phyloP scores from a whole-genome alignment of 1,284 basidiomycete genomes.

The Melanopsichium pennsylvanicum region DNA sequence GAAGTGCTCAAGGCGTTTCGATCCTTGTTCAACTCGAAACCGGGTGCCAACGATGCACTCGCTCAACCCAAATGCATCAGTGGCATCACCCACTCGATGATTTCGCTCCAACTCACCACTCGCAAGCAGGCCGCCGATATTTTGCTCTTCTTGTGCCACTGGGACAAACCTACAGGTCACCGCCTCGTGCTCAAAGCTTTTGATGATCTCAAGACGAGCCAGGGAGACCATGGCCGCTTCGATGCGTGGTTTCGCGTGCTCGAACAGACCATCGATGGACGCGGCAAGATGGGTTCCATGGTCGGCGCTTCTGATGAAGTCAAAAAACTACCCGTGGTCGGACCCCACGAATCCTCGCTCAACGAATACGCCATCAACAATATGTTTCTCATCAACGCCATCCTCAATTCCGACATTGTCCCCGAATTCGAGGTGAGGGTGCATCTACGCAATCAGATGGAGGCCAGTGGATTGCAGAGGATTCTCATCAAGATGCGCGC shows the following conservation, averaged over 20 bases:
- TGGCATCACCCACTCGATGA: constrained; percentile 83
- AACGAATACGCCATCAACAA: constrained; percentile 66
- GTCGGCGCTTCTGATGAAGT: constrained; percentile 94
- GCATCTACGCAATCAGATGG: constrained; percentile 87
- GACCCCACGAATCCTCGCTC: constrained; percentile 83
- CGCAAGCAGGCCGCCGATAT: constrained; percentile 82
- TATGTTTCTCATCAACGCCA: constrained; percentile 58
- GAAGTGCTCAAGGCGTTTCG: constrained; percentile 89
- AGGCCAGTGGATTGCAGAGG: constrained; percentile 79
- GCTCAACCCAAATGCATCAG: constrained; percentile 80
- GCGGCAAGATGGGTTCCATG: constrained; percentile 92
- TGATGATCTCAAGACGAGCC: constrained; percentile 61
- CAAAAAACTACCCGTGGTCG: constrained; percentile 68
- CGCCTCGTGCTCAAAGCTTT: constrained; percentile 69
- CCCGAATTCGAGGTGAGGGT: constrained; percentile 76
- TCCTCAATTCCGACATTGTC: constrained; percentile 60
- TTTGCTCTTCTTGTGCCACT: constrained; percentile 70
- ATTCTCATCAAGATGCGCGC: constrained; percentile 77
- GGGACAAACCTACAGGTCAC: constrained; percentile 69
- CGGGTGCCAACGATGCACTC: constrained; percentile 80
- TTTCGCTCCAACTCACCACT: constrained; percentile 81
- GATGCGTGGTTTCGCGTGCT: constrained; percentile 89
- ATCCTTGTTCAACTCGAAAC: constrained; percentile 80
- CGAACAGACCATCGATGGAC: constrained; percentile 78
- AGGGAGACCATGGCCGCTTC: constrained; percentile 70